These are phyloP conservation scores for Podospora sp. DNA, from an alignment of 495 filamentous ascomycete genomes.

Conservation along the genomic window DNA sequence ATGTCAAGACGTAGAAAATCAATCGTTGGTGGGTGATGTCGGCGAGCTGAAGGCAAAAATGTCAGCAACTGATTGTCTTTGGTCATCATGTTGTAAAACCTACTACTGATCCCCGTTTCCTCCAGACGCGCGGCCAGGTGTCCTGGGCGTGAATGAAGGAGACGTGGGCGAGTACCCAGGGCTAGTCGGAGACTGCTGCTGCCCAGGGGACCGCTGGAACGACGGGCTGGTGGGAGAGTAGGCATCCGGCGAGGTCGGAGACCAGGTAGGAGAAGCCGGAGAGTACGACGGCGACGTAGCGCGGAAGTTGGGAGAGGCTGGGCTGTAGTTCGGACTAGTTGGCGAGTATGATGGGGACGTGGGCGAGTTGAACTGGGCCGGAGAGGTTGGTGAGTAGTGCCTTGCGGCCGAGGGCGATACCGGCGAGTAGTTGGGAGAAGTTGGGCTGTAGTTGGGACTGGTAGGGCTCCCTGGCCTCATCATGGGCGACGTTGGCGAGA, in stretches of 20 bases:
- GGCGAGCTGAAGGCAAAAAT: slow-evolving; percentile 31
- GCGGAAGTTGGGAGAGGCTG: slow-evolving; percentile 66
- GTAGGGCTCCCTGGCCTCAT: slow-evolving; percentile 61
- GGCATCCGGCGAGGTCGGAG: slow-evolving; percentile 66
- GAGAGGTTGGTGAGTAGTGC: slow-evolving; percentile 65
- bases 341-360: slow-evolving; percentile 72
- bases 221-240: slow-evolving; percentile 79
- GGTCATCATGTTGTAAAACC: background rate
- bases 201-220: slow-evolving; percentile 61
- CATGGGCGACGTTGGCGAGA: slow-evolving; percentile 79
- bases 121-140: slow-evolving; percentile 40
- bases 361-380: slow-evolving; percentile 55
- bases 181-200: slow-evolving; percentile 56
- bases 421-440: slow-evolving; percentile 81
- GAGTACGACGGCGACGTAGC: slow-evolving; percentile 66
- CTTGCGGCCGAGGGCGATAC: slow-evolving; percentile 64
- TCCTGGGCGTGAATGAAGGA: slow-evolving; percentile 48
- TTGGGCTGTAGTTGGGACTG: slow-evolving; percentile 77
- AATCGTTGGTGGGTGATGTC: slow-evolving; percentile 40
- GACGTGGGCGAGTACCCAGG: slow-evolving; percentile 57
- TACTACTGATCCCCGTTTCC: slow-evolving; percentile 41
- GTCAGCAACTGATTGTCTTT: slow-evolving; percentile 20
- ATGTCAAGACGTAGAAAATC: slow-evolving; percentile 15
- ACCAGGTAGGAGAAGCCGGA: slow-evolving; percentile 71
- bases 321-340: slow-evolving; percentile 60